phyloP scores from a whole-genome alignment of 352 stramenopile genomes.

The Pythium utonaiense region DNA sequence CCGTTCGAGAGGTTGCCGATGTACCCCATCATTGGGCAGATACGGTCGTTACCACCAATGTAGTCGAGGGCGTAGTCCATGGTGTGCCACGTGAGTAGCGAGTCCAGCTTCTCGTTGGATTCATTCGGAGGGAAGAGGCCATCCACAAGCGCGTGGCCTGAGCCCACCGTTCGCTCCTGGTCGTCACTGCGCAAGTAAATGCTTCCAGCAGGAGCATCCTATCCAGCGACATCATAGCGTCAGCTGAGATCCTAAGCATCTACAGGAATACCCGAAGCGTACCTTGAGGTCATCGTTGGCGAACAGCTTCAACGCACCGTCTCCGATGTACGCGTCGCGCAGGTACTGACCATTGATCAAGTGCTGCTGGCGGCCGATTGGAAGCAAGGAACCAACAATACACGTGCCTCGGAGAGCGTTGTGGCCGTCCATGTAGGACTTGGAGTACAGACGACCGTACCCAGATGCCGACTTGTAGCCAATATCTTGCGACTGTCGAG shows the following conservation, averaged over 20 bases:
- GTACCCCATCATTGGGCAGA: conserved; percentile 72
- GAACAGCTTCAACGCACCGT: conserved; percentile 71
- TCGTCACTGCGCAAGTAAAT: conserved; percentile 86
- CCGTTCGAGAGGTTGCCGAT: conserved; percentile 59
- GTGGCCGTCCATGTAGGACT: conserved; percentile 67
- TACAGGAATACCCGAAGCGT: no score
- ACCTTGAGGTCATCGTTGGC: conserved; percentile 60
- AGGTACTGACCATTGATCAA: conserved; percentile 64
- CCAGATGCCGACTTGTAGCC: conserved; percentile 41
- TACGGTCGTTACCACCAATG: conserved; percentile 74
- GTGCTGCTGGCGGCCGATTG: conserved; percentile 75
- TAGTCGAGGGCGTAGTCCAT: conserved; percentile 75
- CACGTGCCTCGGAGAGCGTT: conserved; percentile 81
- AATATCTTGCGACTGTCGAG: conserved; percentile 68
- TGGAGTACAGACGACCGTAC: conserved; percentile 74
- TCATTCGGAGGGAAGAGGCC: conserved; percentile 68
- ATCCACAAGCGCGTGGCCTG: conserved; percentile 77
- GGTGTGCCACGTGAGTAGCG: conserved; percentile 76
- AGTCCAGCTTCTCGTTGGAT: conserved; percentile 41
- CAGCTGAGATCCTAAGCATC: background rate
- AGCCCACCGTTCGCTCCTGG: conserved; percentile 79
- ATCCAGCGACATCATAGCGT: background rate
- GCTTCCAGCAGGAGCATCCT: conserved; percentile 19
- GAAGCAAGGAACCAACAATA: conserved; percentile 66
- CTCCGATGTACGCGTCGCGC: conserved; percentile 69